Evolutionary conservation across 345 rosid genomes (phyloP).

Genomic region (Viola odorata): DNA sequence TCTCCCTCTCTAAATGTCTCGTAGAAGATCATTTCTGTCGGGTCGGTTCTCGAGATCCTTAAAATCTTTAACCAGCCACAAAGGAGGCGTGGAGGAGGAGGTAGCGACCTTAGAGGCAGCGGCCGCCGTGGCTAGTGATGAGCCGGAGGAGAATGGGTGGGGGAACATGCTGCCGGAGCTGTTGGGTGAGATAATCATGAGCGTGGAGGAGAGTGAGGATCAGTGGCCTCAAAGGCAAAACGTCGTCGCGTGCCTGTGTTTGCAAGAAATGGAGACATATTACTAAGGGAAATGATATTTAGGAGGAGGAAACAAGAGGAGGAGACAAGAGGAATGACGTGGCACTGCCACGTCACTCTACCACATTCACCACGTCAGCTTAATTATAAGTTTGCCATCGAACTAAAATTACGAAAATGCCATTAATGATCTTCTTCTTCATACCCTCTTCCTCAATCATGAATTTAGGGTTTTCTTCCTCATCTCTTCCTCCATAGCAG

Average conservation of each 20-base stretch:
- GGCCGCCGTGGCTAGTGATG: constrained; percentile 4
- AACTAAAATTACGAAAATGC: too few species aligned
- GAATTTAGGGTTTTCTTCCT: too few species aligned
- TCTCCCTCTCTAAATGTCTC: constrained; percentile 36
- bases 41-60: constrained; percentile 59
- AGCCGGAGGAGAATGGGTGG: constrained; percentile 40
- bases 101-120: constrained; percentile 6
- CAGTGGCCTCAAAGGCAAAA: constrained; percentile 66
- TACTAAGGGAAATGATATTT: constrained; percentile 3
- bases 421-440: too few species aligned
- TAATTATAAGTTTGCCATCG: too few species aligned
- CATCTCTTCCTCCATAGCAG: too few species aligned
- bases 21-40: constrained; percentile 47
- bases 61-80: constrained; percentile 12
- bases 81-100: constrained; percentile 2
- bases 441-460: too few species aligned
- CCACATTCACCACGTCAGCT: too few species aligned
- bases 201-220: constrained; percentile 70
- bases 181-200: constrained; percentile 64
- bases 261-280: constrained; percentile 83
- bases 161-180: constrained; percentile 73
- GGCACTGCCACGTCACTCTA: too few species aligned
- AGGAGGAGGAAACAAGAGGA: too few species aligned
- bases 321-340: too few species aligned
- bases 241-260: constrained; percentile 73